phyloP scores from a whole-genome alignment of 2,329 filamentous ascomycete species.

The Akanthomyces muscarius region DNA sequence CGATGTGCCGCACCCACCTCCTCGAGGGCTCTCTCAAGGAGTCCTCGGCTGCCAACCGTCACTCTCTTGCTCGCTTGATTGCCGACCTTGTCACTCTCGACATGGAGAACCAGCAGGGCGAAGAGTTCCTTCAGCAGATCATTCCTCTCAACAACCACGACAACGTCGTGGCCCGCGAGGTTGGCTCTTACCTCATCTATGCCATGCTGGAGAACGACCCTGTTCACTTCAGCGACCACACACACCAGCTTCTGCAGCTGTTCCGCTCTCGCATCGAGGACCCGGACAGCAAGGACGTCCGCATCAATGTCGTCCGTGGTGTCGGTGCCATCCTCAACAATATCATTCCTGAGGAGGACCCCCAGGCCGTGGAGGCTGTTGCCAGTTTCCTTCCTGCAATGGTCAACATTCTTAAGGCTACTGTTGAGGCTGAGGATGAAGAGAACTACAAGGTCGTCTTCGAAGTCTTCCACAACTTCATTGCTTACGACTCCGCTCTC shows the following conservation, averaged over 20 bases:
- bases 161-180: constrained; percentile 76
- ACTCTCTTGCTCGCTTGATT: constrained; percentile 83
- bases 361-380: constrained; percentile 67
- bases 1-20: constrained; percentile 74
- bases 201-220: constrained; percentile 86
- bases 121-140: constrained; percentile 77
- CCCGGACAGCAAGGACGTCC: constrained; percentile 84
- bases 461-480: constrained; percentile 93
- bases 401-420: constrained; percentile 83
- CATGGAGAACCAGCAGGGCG: constrained; percentile 67
- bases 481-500: constrained; percentile 83
- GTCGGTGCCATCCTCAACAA: constrained; percentile 84
- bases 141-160: constrained; percentile 73
- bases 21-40: constrained; percentile 82
- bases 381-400: constrained; percentile 80
- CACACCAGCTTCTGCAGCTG: constrained; percentile 72
- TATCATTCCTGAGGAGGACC: constrained; percentile 81
- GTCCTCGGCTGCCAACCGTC: constrained; percentile 69
- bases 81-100: constrained; percentile 83
- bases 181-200: constrained; percentile 89
- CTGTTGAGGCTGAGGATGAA: constrained; percentile 75
- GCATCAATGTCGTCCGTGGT: constrained; percentile 89
- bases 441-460: constrained; percentile 87
- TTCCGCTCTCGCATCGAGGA: constrained; percentile 88
- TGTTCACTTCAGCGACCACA: constrained; percentile 77